These are phyloP conservation scores for Globisporangium orthogonon DNA, from an alignment of 352 stramenopile species.

Conservation along the genomic window DNA sequence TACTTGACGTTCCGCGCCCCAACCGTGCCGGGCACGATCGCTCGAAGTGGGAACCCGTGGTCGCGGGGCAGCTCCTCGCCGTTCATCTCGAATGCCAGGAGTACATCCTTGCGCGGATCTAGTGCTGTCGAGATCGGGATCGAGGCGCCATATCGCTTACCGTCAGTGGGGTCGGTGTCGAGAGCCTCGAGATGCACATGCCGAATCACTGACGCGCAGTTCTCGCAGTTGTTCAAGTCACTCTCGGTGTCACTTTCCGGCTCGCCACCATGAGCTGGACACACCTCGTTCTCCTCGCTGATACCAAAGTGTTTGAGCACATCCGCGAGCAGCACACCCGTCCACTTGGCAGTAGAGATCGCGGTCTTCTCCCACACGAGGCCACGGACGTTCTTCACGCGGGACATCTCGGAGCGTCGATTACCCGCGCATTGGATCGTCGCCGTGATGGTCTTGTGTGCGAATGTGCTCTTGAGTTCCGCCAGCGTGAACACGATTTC, in stretches of 20 bases:
- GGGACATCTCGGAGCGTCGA: slow-evolving; percentile 72
- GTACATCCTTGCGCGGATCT: slow-evolving; percentile 80
- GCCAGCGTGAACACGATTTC: slow-evolving; percentile 58
- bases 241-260: slow-evolving; percentile 28
- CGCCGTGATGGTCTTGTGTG: slow-evolving; percentile 63
- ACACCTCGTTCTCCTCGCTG: slow-evolving; percentile 26
- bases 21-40: slow-evolving; percentile 88
- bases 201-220: slow-evolving; percentile 18
- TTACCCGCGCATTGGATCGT: slow-evolving; percentile 94
- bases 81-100: slow-evolving; percentile 96
- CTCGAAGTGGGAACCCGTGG: slow-evolving; percentile 91
- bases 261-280: slow-evolving; percentile 31
- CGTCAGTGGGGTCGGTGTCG: slow-evolving; percentile 38
- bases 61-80: slow-evolving; percentile 73
- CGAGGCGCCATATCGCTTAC: slow-evolving; percentile 45
- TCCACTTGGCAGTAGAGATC: slow-evolving; percentile 90
- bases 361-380: slow-evolving; percentile 34
- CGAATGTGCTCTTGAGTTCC: slow-evolving; percentile 85
- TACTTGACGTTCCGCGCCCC: slow-evolving; percentile 93
- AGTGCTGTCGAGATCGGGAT: slow-evolving; percentile 88
- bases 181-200: slow-evolving; percentile 53
- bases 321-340: slow-evolving; percentile 83
- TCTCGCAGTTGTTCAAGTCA: slow-evolving; percentile 3
- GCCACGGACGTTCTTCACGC: slow-evolving; percentile 36
- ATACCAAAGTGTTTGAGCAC: slow-evolving; percentile 74